Conservation (phyloP, 2,329 filamentous ascomycete species). For the Aspergillus costaricaensis region DNA sequence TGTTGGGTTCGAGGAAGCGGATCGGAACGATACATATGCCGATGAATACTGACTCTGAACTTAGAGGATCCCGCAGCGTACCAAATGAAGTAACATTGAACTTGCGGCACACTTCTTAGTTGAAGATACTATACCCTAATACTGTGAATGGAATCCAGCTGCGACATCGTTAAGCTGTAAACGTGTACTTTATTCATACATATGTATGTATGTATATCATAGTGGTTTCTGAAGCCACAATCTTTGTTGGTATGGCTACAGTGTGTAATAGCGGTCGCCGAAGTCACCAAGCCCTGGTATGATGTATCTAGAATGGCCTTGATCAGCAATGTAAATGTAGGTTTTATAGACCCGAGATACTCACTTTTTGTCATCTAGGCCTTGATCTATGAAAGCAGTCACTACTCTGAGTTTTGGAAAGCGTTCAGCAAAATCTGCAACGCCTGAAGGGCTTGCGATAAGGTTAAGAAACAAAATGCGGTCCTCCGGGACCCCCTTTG, state of each 20-base stretch:
- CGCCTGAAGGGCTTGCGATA: constrained; percentile 93
- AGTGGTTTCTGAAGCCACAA: not conserved
- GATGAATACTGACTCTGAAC: constrained; percentile 33
- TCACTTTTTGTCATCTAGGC: constrained; percentile 97
- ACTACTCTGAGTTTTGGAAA: constrained; percentile 90
- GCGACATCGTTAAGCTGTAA: not conserved
- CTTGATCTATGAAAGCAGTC: constrained; percentile 93
- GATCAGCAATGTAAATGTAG: constrained; percentile 12
- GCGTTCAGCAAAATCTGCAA: constrained; percentile 82
- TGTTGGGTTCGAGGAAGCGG: constrained; percentile 18
- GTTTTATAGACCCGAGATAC: constrained; percentile 34
- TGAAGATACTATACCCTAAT: not conserved
- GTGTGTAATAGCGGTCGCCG: constrained; percentile 92
- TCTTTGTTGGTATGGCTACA: constrained; percentile 52
- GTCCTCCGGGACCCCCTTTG: constrained; percentile 88
- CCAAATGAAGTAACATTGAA: constrained; percentile 8
- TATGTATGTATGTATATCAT: not conserved
- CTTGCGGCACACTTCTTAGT: not conserved
- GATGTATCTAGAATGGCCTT: constrained; percentile 70
- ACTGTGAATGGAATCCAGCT: not conserved
- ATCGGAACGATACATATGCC: constrained; percentile 23
- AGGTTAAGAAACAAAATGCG: constrained; percentile 95
- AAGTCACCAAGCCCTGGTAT: constrained; percentile 93
- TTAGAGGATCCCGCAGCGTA: constrained; percentile 18
- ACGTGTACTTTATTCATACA: not conserved